phyloP scores from a whole-genome alignment of 345 rosid species.

The Citrus inodora region DNA sequence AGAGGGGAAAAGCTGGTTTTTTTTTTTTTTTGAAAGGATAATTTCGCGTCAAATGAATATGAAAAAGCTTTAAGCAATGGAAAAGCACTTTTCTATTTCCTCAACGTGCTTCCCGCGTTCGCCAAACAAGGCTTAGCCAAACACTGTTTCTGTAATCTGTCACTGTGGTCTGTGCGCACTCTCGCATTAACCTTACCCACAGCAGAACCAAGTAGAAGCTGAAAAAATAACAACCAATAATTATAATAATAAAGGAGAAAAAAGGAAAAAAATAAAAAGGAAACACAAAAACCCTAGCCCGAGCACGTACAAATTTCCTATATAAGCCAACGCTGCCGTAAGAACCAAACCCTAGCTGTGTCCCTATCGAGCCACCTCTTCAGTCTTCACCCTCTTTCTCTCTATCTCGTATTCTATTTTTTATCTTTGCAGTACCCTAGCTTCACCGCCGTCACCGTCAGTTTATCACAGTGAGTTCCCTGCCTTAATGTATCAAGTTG shows the following conservation, averaged over 20 bases:
- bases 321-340: slow-evolving; percentile 8
- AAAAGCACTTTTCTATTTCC: too few species aligned
- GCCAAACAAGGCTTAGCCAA: background rate
- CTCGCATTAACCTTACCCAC: background rate
- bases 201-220: background rate
- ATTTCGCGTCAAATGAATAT: too few species aligned
- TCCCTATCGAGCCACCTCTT: background rate
- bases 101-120: background rate
- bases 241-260: background rate
- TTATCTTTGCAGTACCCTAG: background rate
- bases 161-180: background rate
- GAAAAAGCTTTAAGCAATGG: too few species aligned
- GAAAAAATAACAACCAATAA: background rate
- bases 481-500: background rate
- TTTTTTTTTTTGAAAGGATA: too few species aligned
- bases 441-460: slow-evolving; percentile 1
- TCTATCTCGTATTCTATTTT: background rate
- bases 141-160: too few species aligned
- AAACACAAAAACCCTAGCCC: slow-evolving; percentile 16
- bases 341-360: slow-evolving; percentile 5
- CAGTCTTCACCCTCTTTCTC: background rate
- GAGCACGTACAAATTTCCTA: background rate
- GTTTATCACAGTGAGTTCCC: background rate
- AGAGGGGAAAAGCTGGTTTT: too few species aligned
- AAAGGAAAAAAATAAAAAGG: background rate